Base-by-base conservation (phyloP, 2,329 filamentous ascomycete species). In the Elsinoe perseae region DNA sequence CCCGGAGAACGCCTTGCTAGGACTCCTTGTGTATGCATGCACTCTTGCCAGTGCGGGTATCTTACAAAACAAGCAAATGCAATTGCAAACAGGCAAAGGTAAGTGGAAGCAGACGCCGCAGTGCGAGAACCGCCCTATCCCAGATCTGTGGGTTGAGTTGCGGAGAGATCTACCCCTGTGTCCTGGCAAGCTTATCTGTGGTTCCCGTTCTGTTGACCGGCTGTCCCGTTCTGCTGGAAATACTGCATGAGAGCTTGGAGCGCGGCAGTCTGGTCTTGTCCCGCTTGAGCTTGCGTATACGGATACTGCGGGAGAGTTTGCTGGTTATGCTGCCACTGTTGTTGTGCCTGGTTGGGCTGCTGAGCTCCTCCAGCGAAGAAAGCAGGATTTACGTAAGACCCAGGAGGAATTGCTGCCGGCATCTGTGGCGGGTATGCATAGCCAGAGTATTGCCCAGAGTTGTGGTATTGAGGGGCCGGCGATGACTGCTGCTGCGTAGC, bases 401-500 rank as follows among this genome's bases (percentile, higher is more conserved):
- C 25, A 9, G 18, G 16, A 18, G 48, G 48, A 25, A 16, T n/a
- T 21, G 48, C 21, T 6, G 43, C 20, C 4, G 20, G 43, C 12
- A 36, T 3, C 4, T n/a, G n/a, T n/a, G 32, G 32, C 10, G 32
- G 32, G n/a, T 36, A 36, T 9, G 5, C 32, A 14, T 36, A 44
- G 4, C 20, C 20, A 25, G 18, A 23, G 14, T 44, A 21, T 12
- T 25, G 40, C n/a, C 32, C 32, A 3, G 5, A 9, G 10, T 9
- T 10, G 9, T 44, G 40, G 9, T 44, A 44, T 21, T 27, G 14
- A 16, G 50, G 16, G 20, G 32, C 20, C 10, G 40, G 12, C 32
- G 52, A 28, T 66, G 34, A 64, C 56, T 68, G 65, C 44, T 64
- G 64, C 56, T 66, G 64, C 40, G n/a, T n/a, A n/a, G 46, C 55